Conservation (phyloP, 306 rosid species). For the Castanea sativa region DNA sequence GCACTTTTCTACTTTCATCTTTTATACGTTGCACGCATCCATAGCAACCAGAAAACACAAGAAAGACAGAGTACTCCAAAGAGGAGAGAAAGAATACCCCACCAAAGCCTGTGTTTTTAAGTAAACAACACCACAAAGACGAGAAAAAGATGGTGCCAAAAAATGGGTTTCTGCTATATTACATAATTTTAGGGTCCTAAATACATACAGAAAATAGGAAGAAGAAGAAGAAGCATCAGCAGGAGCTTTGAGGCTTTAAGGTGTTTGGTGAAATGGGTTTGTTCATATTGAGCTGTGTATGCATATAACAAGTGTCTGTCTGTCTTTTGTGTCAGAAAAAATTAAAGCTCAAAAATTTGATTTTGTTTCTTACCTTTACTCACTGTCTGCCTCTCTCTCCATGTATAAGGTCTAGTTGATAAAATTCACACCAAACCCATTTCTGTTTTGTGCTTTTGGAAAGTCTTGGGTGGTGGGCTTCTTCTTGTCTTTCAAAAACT, state of each 20-base stretch:
- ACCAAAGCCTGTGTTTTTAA: neutral
- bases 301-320: slow-evolving; percentile 9
- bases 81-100: slow-evolving; percentile 19
- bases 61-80: slow-evolving; percentile 47
- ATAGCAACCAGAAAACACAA: slow-evolving; percentile 59
- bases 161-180: slow-evolving; percentile 28
- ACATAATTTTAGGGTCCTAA: slow-evolving; percentile 6
- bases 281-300: slow-evolving; percentile 6
- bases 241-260: neutral
- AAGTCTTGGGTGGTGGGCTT: slow-evolving; percentile 26
- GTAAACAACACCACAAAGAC: slow-evolving; percentile 6
- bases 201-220: neutral
- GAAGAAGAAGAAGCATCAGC: neutral
- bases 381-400: neutral
- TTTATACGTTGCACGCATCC: slow-evolving; percentile 95
- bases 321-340: slow-evolving; percentile 14
- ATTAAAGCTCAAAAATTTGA: slow-evolving; percentile 4
- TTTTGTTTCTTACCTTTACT: slow-evolving; percentile 8
- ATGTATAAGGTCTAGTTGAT: neutral
- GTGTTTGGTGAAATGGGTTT: neutral
- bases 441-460: neutral
- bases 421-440: slow-evolving; percentile 18
- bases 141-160: slow-evolving; percentile 2
- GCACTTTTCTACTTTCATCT: slow-evolving; percentile 75
- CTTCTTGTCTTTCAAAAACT: slow-evolving; percentile 37